Evolutionary conservation across 192 early-diverging fungal species (phyloP), one percentile per base, ranked within the genome.

Genomic region (Coemansia sp.): DNA sequence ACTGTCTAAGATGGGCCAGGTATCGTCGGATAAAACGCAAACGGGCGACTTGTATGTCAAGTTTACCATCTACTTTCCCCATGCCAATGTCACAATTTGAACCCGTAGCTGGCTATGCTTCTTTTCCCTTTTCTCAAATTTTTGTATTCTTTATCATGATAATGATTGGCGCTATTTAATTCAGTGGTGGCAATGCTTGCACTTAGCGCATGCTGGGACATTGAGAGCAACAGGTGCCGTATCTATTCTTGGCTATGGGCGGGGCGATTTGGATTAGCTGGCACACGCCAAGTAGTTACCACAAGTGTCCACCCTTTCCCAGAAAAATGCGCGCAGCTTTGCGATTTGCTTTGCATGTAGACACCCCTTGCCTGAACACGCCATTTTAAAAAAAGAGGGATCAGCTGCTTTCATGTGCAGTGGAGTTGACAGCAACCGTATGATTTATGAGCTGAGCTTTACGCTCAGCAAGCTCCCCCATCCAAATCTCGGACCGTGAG

Each of bases 21-120:
- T 21, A 11, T 55, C 59, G 0, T 16, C 36, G 5, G 69, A 61
- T 20, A 65, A 61, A 21, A 43, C 39, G 34, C 9, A 39, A 3
- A 3, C 45, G 6, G 69, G 69, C 10, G 59, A 71, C 58, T 50
- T 71, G 69, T 26, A 56, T 21, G 48, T 71, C n/a, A 38, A 65
- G 31, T 65, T 71, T 56, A 55, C 42, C 24, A 28, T 71, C 16
- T 60, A 56, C 20, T 60, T 56, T 65, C 63, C 63, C 21, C 37
- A 61, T 16, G 31, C 69, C 46, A 55, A 53, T 9, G 33, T 60
- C 36, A 35, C 58, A 42, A 60, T 60, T n/a, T 66, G 40, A 53
- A 50, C 39, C 9, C 33, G 10, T 37, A 13, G 56, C 56, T 37
- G 56, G 35, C 56, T 21, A 37, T 45, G 33, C 43, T 45, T 31